Evolutionary conservation across 768 basidiomycete genomes (phyloP).

Genomic region (Amanita jacksonii): DNA sequence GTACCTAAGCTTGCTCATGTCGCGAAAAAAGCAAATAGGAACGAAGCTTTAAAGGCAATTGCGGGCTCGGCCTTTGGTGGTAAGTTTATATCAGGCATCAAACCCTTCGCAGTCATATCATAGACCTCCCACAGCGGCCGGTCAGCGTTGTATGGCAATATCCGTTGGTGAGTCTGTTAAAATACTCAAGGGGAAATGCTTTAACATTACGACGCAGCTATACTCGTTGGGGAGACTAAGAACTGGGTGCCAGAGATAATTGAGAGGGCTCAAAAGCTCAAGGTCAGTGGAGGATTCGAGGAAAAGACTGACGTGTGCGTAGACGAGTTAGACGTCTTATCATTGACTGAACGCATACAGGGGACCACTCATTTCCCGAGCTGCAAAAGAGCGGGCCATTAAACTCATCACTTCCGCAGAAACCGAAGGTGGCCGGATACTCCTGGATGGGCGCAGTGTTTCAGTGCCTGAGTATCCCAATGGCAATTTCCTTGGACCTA

Average conservation of each 20-base stretch:
- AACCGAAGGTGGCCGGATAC: conserved; percentile 76
- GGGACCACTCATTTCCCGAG: conserved; percentile 75
- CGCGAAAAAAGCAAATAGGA: conserved; percentile 65
- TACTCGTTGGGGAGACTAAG: conserved; percentile 73
- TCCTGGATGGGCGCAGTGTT: conserved; percentile 75
- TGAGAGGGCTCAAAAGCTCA: conserved; percentile 69
- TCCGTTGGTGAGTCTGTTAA: conserved; percentile 62
- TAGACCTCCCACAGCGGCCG: conserved; percentile 54
- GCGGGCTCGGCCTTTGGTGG: conserved; percentile 91
- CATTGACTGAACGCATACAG: conserved; percentile 22
- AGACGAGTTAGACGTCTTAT: not conserved
- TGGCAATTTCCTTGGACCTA: conserved; percentile 94
- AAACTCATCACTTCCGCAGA: conserved; percentile 64
- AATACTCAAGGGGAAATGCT: not conserved
- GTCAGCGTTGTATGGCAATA: conserved; percentile 95
- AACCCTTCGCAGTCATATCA: conserved; percentile 4
- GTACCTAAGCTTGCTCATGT: not conserved
- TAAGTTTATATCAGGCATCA: conserved; percentile 22
- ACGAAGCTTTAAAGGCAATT: conserved; percentile 84
- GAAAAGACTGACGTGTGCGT: conserved; percentile 68
- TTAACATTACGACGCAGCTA: conserved; percentile 26
- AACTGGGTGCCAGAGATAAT: conserved; percentile 84
- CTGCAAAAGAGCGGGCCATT: conserved; percentile 70
- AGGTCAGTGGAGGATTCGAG: conserved; percentile 89
- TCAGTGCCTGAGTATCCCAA: conserved; percentile 65